Base-by-base conservation (phyloP, 371 early-diverging fungal species). In the Lichtheimia hyalospora region DNA sequence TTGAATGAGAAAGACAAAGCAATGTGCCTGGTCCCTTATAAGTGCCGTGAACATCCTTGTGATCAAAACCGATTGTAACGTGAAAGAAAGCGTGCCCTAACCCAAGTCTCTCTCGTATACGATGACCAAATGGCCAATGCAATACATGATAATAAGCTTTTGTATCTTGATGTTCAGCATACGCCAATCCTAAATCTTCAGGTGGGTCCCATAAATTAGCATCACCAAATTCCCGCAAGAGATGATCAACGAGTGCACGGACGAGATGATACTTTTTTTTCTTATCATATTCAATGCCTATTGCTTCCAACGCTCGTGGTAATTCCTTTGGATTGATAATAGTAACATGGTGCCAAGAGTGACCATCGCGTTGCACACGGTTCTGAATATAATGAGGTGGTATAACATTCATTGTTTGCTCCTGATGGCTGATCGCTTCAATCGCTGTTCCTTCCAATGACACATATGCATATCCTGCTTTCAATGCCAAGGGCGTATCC, bases 51-150 rank as follows among this genome's bases (percentile, higher is more conserved):
- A 67, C 56, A 59, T 67, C 67, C 48, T 40, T 55, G 8, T 62
- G 57, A 28, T 52, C 28, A 46, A 67, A 67, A 1, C 67, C 67
- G 25, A 59, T 16, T 0, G 67, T 67, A n/a, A 67, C 51, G 57
- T 67, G 67, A 49, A 67, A 62, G 25, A 57, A 58, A 2, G 62
- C 53, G 2, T 52, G 60, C 2, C 52, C 15, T 10, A 67, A 49
- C 18, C 61, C 57, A 12, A 67, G 41, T 2, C 10, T 20, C 3
- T 24, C 46, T n/a, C 67, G 58, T 15, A 62, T 56, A n/a, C 18
- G 25, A 27, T 62, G 60, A n/a, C 67, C 67, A 43, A 59, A 58
- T 10, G 67, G 63, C 67, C 67, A 67, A 27, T 62, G 62, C 48
- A 67, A 16, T 0, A 67, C 67, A n/a, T 46, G 54, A 16, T 49